These are phyloP conservation scores for Collybiopsis confluens DNA, from an alignment of 768 basidiomycete genomes.

Conservation along the genomic window DNA sequence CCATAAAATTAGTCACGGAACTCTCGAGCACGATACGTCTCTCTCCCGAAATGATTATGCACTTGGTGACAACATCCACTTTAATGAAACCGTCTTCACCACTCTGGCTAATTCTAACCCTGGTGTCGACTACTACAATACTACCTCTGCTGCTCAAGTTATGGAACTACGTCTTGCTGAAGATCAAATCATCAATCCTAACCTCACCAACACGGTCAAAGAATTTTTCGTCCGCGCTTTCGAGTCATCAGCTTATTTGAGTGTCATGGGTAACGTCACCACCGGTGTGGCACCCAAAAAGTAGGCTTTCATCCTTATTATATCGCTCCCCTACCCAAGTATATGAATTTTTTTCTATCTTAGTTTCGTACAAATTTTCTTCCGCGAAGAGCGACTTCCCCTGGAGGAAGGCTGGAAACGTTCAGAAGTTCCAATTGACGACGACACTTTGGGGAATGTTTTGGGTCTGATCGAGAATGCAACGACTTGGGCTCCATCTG, in stretches of 20 bases:
- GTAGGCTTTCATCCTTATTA: not conserved
- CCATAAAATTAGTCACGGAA: constrained; percentile 9
- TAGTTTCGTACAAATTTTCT: not conserved
- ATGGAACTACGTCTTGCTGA: constrained; percentile 8
- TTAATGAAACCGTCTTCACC: constrained; percentile 10
- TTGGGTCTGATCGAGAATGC: not conserved
- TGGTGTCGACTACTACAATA: constrained; percentile 5
- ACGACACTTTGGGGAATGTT: not conserved
- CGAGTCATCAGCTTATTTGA: not conserved
- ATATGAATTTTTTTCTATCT: no score
- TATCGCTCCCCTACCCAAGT: no score
- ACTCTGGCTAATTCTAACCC: constrained; percentile 8
- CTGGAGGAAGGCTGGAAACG: not conserved
- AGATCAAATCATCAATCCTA: constrained; percentile 5
- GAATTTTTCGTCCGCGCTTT: not conserved
- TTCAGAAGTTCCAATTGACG: not conserved
- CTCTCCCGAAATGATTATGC: constrained; percentile 10
- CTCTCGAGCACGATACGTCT: constrained; percentile 12
- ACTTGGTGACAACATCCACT: constrained; percentile 10
- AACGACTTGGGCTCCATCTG: not conserved
- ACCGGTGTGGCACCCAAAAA: constrained; percentile 1
- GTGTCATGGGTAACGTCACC: not conserved
- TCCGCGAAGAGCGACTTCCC: not conserved
- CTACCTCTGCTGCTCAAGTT: constrained; percentile 8
- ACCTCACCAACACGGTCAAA: constrained; percentile 6